Base-by-base conservation (phyloP, 331 rosid species). In the Erythrophleum ivorense region DNA sequence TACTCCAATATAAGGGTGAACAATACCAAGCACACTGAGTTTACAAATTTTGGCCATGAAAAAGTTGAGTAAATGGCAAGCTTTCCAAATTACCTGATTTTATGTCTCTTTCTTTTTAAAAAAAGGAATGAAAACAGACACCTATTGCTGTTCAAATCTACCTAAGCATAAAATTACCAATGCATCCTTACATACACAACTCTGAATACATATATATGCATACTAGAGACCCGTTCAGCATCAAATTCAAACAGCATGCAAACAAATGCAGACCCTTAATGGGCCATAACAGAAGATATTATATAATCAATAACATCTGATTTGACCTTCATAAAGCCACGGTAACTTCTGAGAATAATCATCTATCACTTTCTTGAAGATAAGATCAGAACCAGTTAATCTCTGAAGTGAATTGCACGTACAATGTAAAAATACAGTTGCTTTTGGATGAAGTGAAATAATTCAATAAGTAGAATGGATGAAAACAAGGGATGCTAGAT, bases 1-100 rank as follows among this genome's bases (percentile, higher is more conserved):
- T 49, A 59, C 50, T 40, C 73, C 19, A 80, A 80, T 64, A 83
- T 62, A 38, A 73, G 33, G 74, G 59, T 77, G 12, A 58, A 19
- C 69, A 73, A 62, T 73, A 73, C 34, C 38, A 69, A 69, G 70
- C 66, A 71, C 43, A 14, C 41, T 54, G 7, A 12, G 54, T 53
- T 67, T 49, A 65, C 69, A 81, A 65, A 49, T 45, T 40, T 41
- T 38, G 68, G 1, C 38, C 66, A 80, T 5, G 31, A 60, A 43
- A 75, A 55, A 55, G 71, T 21, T 2, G 29, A n/a, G 41, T 24
- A 24, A 24, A 24, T 24, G 40, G 41, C 7, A 36, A 38, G 24
- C 15, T 60, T 24, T 80, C 52, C 19, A 40, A 38, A 66, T 11
- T 50, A 50, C 15, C 36, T 78, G 15, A 78, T 43, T 12, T 64